Evolutionary conservation across 2,329 filamentous ascomycete species (phyloP), one percentile per base, ranked within the genome.

Genomic region (Phialophora tarda): DNA sequence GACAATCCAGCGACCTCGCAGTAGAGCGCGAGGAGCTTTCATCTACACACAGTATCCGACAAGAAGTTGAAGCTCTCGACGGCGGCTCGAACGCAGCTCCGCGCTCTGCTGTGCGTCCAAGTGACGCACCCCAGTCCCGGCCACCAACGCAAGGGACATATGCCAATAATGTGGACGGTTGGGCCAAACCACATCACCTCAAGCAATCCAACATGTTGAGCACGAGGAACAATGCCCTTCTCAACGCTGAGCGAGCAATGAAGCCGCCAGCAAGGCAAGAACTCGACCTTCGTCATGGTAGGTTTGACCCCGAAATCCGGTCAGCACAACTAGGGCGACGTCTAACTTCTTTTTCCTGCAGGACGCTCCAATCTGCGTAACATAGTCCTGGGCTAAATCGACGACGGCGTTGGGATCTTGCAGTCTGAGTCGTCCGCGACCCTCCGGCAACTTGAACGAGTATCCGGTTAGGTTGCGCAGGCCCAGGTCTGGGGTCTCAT

Each of bases 1-100:
- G 71, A 72, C 71, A 72, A 72, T 73, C 66, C 66, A 60, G 63
- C 60, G 53, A 67, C 59, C 65, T 70, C 64, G 62, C 64, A 63
- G 60, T 57, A 32, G 58, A 69, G 47, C 85, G 89, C 92, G 93
- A 96, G 93, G 93, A 90, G 88, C 84, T 84, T 84, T 7, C 59
- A 50, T 84, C 85, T 89, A 90, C 83, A 84, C 82, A 82, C 79
- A 80, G 21, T 26, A 30, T 41, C 17, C 59, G 57, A 56, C 48
- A 47, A 50, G 32, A 17, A 59, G 32, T 28, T 41, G 44, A 30
- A 30, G 21, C 41, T 48, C 28, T 54, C 30, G 59, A 64, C 24
- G 30, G 41, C 55, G 57, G 41, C 54, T 63, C 56, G 55, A 62
- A 48, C 30, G 60, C 63, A 62, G 32, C 80, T 82, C 82, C 69